Conservation (phyloP, 257 asterid species). For the Gardenia jasminoides region DNA sequence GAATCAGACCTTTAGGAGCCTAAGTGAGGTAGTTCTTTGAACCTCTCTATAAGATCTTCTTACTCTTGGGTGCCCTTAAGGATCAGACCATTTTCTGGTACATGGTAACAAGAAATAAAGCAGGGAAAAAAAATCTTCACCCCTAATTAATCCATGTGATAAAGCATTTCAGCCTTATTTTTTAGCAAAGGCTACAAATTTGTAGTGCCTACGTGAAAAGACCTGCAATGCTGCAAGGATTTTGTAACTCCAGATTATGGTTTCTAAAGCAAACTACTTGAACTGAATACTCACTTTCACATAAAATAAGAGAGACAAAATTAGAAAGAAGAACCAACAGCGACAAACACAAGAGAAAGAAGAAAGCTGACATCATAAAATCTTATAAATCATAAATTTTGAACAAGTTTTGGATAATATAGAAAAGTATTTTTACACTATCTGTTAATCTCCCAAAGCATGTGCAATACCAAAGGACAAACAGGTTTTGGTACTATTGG, state of each 20-base stretch:
- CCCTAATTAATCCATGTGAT: neutral
- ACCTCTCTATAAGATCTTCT: neutral
- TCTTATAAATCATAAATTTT: neutral
- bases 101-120: neutral
- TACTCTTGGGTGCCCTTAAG: neutral
- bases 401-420: neutral
- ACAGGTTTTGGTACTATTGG: neutral
- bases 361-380: neutral
- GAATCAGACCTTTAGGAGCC: neutral
- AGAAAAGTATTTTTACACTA: neutral
- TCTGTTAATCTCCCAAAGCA: neutral
- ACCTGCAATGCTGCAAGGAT: neutral
- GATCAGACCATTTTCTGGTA: too few species aligned
- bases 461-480: neutral
- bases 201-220: neutral
- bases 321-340: neutral
- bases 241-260: neutral
- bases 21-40: neutral
- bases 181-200: neutral
- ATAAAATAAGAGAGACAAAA: neutral
- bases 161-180: neutral
- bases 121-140: neutral
- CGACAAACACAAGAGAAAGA: neutral
- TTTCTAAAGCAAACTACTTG: neutral
- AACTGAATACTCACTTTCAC: neutral